phyloP scores from a whole-genome alignment of 805 yeast genomes.

The Ogataea allantospora region DNA sequence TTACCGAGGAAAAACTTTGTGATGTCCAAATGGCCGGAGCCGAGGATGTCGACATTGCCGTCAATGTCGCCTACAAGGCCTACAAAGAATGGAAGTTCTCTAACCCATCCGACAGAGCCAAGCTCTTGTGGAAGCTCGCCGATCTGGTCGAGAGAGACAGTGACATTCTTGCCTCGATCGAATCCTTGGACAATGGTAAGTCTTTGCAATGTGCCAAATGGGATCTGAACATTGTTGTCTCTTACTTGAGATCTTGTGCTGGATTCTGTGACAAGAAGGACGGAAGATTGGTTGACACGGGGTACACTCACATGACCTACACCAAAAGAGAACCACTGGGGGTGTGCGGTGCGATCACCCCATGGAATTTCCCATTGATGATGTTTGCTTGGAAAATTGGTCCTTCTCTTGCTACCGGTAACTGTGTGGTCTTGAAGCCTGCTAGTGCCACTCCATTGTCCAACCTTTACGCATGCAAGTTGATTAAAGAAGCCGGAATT shows the following conservation, averaged over 20 bases:
- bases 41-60: slow-evolving; percentile 83
- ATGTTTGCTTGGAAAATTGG: slow-evolving; percentile 96
- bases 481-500: slow-evolving; percentile 77
- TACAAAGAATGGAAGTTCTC: slow-evolving; percentile 70
- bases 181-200: slow-evolving; percentile 88
- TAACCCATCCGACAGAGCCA: slow-evolving; percentile 68
- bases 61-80: slow-evolving; percentile 79
- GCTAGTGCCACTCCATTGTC: slow-evolving; percentile 93
- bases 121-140: slow-evolving; percentile 66
- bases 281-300: slow-evolving; percentile 77
- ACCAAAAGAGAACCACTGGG: slow-evolving; percentile 89
- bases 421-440: slow-evolving; percentile 82
- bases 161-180: slow-evolving; percentile 74
- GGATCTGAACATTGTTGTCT: slow-evolving; percentile 69
- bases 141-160: slow-evolving; percentile 70
- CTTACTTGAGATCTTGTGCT: slow-evolving; percentile 78
- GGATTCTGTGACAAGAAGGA: slow-evolving; percentile 88
- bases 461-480: slow-evolving; percentile 70
- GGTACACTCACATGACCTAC: slow-evolving; percentile 68
- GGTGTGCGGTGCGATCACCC: slow-evolving; percentile 93
- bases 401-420: slow-evolving; percentile 90
- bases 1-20: slow-evolving; percentile 68
- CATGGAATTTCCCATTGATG: slow-evolving; percentile 95
- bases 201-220: slow-evolving; percentile 67
- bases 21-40: slow-evolving; percentile 71